Percentiles rank a stretch among this genome's conserved stretches.
Conservation (phyloP, 169 alveolate species). For the Toxoplasma gondii region DNA sequence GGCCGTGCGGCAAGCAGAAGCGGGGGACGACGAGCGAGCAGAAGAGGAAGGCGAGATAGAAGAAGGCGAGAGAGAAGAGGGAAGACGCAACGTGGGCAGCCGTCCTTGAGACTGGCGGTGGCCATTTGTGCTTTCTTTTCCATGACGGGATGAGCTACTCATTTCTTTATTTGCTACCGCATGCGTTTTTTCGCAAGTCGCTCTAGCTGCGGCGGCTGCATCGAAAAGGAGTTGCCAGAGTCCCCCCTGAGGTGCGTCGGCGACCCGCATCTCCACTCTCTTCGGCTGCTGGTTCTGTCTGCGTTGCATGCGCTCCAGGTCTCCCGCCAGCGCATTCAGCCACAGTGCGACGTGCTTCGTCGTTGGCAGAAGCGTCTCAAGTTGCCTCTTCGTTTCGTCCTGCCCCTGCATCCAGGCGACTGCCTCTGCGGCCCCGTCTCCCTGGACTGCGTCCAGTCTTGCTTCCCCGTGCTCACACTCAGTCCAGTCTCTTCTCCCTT, state of each 20-base stretch:
- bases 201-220: neutral
- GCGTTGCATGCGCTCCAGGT: neutral
- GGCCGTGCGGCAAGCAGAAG: no score
- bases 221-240: neutral
- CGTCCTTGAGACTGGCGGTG: no score
- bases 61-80: slow-evolving; percentile 6
- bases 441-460: no score
- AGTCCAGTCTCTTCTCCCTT: no score
- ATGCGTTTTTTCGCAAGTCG: neutral
- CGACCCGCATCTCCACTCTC: no score
- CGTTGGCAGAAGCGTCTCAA: neutral
- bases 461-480: no score
- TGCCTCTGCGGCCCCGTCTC: no score
- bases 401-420: no score
- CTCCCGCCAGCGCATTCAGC: neutral
- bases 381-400: neutral
- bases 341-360: neutral
- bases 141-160: no score
- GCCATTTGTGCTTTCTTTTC: no score
- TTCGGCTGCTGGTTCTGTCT: neutral
- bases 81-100: neutral
- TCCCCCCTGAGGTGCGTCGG: neutral
- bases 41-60: neutral
- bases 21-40: neutral
- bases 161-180: no score